Conservation (phyloP, 192 early-diverging fungal species). For the Mortierella antarctica region DNA sequence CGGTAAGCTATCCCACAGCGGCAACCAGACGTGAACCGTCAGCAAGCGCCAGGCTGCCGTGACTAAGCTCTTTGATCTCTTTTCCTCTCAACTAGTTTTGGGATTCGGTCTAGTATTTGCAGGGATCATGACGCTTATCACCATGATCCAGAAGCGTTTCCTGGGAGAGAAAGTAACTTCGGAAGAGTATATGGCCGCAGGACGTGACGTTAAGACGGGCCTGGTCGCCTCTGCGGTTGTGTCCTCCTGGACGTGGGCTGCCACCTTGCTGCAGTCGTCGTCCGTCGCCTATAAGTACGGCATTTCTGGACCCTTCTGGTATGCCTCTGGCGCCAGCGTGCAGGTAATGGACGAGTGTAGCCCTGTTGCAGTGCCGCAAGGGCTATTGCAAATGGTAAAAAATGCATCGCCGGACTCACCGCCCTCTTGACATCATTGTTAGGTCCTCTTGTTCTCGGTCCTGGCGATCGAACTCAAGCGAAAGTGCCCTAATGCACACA, state of each 20-base stretch:
- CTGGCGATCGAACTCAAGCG: constrained; percentile 81
- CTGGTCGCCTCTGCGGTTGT: constrained; percentile 77
- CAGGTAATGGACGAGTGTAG: constrained; percentile 50
- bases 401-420: neutral
- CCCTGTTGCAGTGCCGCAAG: neutral
- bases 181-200: constrained; percentile 79
- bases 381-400: neutral
- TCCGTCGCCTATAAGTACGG: constrained; percentile 79
- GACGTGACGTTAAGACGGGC: constrained; percentile 73
- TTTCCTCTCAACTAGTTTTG: constrained; percentile 20
- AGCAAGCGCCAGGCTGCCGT: neutral
- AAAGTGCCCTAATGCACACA: constrained; percentile 79
- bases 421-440: neutral
- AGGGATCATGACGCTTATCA: constrained; percentile 70
- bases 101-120: constrained; percentile 67
- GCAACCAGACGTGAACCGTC: neutral
- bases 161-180: constrained; percentile 71
- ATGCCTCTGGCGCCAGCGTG: constrained; percentile 74
- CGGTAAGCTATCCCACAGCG: constrained; percentile 10
- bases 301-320: constrained; percentile 72
- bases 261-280: constrained; percentile 74
- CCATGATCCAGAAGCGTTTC: constrained; percentile 72
- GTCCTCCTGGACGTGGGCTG: constrained; percentile 76
- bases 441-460: constrained; percentile 76
- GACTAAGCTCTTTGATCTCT: neutral